Conservation (phyloP, 2,329 filamentous ascomycete genomes). For the Fusarium subtropicale region DNA sequence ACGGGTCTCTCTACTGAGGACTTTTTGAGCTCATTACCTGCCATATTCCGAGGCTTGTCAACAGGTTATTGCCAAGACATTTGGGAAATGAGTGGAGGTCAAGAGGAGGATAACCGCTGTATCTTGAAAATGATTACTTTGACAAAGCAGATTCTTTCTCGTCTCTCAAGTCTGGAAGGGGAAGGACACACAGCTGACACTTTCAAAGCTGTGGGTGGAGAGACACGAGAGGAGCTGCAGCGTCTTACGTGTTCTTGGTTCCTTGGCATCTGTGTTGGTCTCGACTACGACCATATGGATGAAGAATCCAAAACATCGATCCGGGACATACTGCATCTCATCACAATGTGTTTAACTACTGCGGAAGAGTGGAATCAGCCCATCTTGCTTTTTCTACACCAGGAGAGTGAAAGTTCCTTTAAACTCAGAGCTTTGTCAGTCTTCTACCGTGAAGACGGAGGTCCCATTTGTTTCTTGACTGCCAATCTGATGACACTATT, state of each 20-base stretch:
- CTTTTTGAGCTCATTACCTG: neutral
- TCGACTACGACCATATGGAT: neutral
- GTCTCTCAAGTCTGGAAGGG: neutral
- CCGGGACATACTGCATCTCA: neutral
- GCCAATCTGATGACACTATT: neutral
- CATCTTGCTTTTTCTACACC: neutral
- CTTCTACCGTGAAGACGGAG: neutral
- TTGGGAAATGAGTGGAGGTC: neutral
- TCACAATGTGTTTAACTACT: rapidly evolving
- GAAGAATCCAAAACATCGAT: neutral
- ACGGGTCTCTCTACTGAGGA: rapidly evolving
- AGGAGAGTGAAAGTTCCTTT: too few species aligned
- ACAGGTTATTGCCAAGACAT: rapidly evolving
- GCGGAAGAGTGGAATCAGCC: neutral
- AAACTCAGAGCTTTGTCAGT: too few species aligned
- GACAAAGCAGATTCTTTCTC: neutral
- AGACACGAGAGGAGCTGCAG: neutral
- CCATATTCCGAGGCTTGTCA: neutral
- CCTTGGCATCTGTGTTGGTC: neutral
- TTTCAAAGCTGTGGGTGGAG: neutral
- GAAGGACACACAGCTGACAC: rapidly evolving
- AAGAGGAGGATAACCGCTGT: rapidly evolving
- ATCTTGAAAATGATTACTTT: neutral
- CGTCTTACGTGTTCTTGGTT: neutral
- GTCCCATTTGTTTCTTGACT: neutral